Evolutionary conservation across 2,329 filamentous ascomycete species (phyloP), one percentile per base, ranked within the genome.

Genomic region (Didymella glomerata): DNA sequence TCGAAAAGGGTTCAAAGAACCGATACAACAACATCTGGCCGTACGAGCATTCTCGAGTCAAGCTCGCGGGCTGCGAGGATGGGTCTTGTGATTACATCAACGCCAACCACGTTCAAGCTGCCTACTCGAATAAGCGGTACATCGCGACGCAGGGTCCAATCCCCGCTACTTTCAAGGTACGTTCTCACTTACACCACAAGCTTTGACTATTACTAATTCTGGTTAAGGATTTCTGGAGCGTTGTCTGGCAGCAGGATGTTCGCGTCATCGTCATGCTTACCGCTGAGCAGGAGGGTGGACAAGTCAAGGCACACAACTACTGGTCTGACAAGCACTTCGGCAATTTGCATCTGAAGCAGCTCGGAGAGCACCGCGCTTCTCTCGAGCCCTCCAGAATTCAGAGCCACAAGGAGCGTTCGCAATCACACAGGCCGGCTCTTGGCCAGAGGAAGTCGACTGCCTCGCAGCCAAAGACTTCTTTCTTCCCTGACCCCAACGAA

Each of bases 21-120:
- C 87, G 95, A 9, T 99, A 99, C 81, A 98, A 97, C 80, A 96
- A 97, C 68, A 97, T 98, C 55, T 89, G 96, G 79, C 95, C 95
- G 0, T 99, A 96, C 74, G 94, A 98, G 72, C 95, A 99, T 77
- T 89, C 92, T 2, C 84, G 95, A 59, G 95, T 99, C 53, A 92
- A 87, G 65, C 79, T 99, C 46, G 84, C 90, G 65, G 86, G 87
- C 41, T 86, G 89, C 34, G 80, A 85, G 0, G 80, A 84, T 1
- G 89, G 88, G 13, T 84, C 82, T 22, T 97, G 94, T 76, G 95
- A 99, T 76, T 99, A 99, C 71, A 88, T 99, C 78, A 99, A 99
- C 73, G 95, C 93, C 18, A 98, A 91, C 74, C 87, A 96, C 67
- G 82, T 98, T 62, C 89, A 90, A 74, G 86, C 93, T 1, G 85